phyloP scores from a whole-genome alignment of 805 yeast genomes.

The Ogataea pini region DNA sequence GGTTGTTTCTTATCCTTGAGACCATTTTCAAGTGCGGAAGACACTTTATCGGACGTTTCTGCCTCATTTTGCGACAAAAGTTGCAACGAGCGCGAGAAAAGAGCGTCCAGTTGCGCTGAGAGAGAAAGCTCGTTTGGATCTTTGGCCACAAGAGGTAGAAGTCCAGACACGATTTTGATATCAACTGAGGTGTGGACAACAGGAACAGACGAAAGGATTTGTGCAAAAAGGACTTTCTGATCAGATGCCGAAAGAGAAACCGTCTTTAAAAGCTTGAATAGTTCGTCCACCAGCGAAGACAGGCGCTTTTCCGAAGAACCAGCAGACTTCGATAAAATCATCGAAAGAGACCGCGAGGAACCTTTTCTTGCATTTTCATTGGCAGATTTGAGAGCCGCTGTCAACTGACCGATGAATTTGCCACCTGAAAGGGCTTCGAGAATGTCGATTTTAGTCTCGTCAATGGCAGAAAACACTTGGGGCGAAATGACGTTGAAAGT shows the following conservation, averaged over 20 bases:
- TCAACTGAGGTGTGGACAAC: constrained; percentile 4
- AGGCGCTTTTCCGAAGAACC: constrained; percentile 32
- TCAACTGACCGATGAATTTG: constrained; percentile 52
- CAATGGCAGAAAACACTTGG: constrained; percentile 42
- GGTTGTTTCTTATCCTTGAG: constrained; percentile 62
- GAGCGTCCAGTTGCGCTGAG: constrained; percentile 47
- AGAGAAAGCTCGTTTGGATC: constrained; percentile 77
- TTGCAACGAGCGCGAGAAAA: constrained; percentile 45
- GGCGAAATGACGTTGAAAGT: constrained; percentile 59
- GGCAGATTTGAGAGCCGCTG: constrained; percentile 64
- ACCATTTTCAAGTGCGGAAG: constrained; percentile 50
- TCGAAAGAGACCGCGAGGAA: constrained; percentile 41
- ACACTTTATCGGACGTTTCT: constrained; percentile 28
- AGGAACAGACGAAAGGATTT: constrained; percentile 41
- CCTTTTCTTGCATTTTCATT: constrained; percentile 63
- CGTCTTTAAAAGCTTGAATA: constrained; percentile 57
- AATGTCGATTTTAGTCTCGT: constrained; percentile 40
- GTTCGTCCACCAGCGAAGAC: constrained; percentile 47
- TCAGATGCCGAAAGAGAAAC: constrained; percentile 62
- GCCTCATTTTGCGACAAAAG: constrained; percentile 24
- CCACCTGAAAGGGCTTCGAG: constrained; percentile 38
- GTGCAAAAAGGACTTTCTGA: constrained; percentile 55
- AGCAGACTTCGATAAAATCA: constrained; percentile 24
- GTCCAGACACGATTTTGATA: constrained; percentile 40
- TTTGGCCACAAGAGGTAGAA: constrained; percentile 58